Conservation (phyloP, 768 basidiomycete genomes). For the Hericium alpestre region DNA sequence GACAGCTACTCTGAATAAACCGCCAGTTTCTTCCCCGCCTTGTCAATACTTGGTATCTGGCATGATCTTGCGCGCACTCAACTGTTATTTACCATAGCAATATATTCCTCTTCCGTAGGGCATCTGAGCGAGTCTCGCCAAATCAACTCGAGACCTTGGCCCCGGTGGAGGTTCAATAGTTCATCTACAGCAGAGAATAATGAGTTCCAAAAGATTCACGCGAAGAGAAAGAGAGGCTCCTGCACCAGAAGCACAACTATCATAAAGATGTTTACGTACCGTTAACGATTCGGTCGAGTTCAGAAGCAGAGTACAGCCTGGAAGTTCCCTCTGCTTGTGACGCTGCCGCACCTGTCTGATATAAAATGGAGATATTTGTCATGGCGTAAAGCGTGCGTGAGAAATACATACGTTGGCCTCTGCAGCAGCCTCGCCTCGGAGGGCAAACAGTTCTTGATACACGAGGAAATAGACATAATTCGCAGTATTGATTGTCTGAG, state of each 20-base stretch:
- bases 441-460: constrained; percentile 68
- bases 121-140: constrained; percentile 90
- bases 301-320: constrained; percentile 23
- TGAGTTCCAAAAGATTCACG: background rate
- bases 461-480: constrained; percentile 97
- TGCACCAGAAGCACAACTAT: background rate
- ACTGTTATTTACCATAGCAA: constrained; percentile 97
- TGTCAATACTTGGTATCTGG: background rate
- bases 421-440: constrained; percentile 24
- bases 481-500: constrained; percentile 94
- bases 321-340: background rate
- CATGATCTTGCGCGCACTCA: constrained; percentile 2
- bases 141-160: constrained; percentile 88
- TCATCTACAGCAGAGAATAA: constrained; percentile 11
- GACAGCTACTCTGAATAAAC: constrained; percentile 82
- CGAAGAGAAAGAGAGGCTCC: background rate
- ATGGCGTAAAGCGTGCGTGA: background rate
- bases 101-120: constrained; percentile 90
- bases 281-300: constrained; percentile 66
- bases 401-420: background rate
- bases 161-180: constrained; percentile 58
- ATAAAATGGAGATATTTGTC: too few species aligned
- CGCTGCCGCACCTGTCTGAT: background rate
- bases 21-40: constrained; percentile 70
- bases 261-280: constrained; percentile 27